A percentile compares a stretch with the other conserved stretches of the same genome.
Conservation (phyloP, 1,139 yeast species). For the Williopsis jadinii region DNA sequence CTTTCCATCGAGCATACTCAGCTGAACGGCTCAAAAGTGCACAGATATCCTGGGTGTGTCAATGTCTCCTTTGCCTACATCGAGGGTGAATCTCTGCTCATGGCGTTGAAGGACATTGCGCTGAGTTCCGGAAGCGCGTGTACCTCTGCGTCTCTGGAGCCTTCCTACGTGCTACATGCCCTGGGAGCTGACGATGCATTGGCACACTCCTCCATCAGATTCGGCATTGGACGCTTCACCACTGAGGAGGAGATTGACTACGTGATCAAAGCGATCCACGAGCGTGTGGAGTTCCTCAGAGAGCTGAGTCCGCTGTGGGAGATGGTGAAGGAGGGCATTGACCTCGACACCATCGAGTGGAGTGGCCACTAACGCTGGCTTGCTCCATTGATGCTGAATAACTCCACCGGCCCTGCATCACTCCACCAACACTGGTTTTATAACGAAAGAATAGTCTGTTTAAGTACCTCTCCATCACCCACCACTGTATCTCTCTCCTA, state of each 20-base stretch:
- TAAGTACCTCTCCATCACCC: no score
- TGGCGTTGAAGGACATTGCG: constrained; percentile 97
- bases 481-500: no score
- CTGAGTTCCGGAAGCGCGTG: constrained; percentile 98
- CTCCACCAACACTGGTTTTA: no score
- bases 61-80: constrained; percentile 94
- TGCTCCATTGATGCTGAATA: no score
- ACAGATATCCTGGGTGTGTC: constrained; percentile 87
- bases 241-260: constrained; percentile 95
- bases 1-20: constrained; percentile 82
- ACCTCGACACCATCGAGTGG: constrained; percentile 91
- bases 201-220: constrained; percentile 95
- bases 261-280: constrained; percentile 79
- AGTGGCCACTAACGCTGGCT: constrained; percentile 62
- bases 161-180: constrained; percentile 93
- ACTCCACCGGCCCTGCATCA: no score
- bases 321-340: constrained; percentile 98
- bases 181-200: constrained; percentile 97
- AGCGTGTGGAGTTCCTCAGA: constrained; percentile 86
- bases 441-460: no score
- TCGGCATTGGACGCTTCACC: constrained; percentile 95
- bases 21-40: constrained; percentile 73
- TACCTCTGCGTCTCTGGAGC: constrained; percentile 97
- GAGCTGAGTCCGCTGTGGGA: constrained; percentile 97
- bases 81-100: constrained; percentile 94